Base-by-base conservation (phyloP, 345 rosid species). In the Eucalyptus shirleyi region DNA sequence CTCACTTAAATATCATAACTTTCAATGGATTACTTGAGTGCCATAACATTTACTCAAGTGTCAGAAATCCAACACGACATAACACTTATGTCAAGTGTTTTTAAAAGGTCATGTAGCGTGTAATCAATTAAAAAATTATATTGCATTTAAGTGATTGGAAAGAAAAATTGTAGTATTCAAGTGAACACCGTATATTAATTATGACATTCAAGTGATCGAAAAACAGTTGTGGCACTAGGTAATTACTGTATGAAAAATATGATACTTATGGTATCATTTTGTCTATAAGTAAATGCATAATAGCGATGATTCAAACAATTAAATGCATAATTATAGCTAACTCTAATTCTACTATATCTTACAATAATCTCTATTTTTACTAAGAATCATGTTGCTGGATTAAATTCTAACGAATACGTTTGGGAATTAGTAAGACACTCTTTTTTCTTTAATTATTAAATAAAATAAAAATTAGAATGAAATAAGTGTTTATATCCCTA, bases 1-100 rank as follows among this genome's bases (percentile, higher is more conserved):
- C 2, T n/a, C 2, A n/a, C 21, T 15, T n/a, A 0, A 65, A 1
- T n/a, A 1, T 4, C 11, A n/a, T n/a, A n/a, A 65, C 21, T 65
- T n/a, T 67, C 2, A 1, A 67, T 16, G 12, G 6, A 67, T n/a
- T 6, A 67, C 21, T 32, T 8, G 12, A 67, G 21, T 67, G 21
- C 2, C 11, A 15, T 16, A 4, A 67, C 37, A 32, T 32, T 67
- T 67, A n/a, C 34, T 6, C 40, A 16, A 67, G 37, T 67, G 40
- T 5, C 1, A 1, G 2, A 67, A 67, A 67, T 67, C 40, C 3
- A 32, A 67, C 6, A 4, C 4, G 40, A 0, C 3, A n/a, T 32
- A 16, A 4, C 77, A 65, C 77, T n/a, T 32, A n/a, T n/a, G 23
- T 5, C 40, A 32, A 67, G 17, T 3, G 0, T 67, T 32, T 65